Conservation (phyloP, 176 grass and related monocot genomes). For the Avena atlantica region DNA sequence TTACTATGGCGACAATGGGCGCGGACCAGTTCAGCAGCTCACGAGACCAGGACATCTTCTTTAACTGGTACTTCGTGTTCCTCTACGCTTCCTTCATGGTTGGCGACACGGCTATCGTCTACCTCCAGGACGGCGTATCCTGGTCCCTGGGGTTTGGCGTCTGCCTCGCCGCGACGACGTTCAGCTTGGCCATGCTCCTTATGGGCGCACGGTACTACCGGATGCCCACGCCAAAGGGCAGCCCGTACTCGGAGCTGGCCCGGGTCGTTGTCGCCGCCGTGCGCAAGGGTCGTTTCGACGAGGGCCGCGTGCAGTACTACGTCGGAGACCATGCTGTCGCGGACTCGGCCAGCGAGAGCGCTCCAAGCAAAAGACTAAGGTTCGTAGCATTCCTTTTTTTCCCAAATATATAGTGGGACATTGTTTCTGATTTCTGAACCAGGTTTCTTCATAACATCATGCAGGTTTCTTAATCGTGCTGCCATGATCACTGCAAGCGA, state of each 20-base stretch:
- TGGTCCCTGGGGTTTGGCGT: conserved; percentile 51
- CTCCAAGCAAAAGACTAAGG: conserved; percentile 55
- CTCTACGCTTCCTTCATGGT: conserved; percentile 3
- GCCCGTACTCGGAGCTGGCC: conserved; percentile 51
- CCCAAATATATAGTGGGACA: neutral
- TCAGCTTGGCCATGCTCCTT: conserved; percentile 44
- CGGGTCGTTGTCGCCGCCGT: neutral
- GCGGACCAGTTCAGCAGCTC: conserved; percentile 22
- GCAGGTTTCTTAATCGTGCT: conserved; percentile 61
- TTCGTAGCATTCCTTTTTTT: neutral
- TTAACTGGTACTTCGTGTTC: conserved; percentile 41
- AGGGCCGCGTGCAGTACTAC: conserved; percentile 18
- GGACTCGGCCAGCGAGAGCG: neutral
- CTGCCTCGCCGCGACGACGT: conserved; percentile 29
- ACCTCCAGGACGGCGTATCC: conserved; percentile 47
- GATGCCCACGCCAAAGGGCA: conserved; percentile 42
- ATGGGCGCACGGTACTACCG: conserved; percentile 42
- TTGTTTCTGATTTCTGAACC: neutral
- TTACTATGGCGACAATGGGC: neutral
- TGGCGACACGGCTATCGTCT: conserved; percentile 23
- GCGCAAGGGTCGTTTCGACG: conserved; percentile 28
- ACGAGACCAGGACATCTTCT: conserved; percentile 37
- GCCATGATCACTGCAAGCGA: conserved; percentile 50
- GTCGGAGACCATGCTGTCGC: conserved; percentile 18
- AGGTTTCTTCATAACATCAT: neutral